Conservation (phyloP, 1,284 basidiomycete genomes). For the Trichosporon sp. region DNA sequence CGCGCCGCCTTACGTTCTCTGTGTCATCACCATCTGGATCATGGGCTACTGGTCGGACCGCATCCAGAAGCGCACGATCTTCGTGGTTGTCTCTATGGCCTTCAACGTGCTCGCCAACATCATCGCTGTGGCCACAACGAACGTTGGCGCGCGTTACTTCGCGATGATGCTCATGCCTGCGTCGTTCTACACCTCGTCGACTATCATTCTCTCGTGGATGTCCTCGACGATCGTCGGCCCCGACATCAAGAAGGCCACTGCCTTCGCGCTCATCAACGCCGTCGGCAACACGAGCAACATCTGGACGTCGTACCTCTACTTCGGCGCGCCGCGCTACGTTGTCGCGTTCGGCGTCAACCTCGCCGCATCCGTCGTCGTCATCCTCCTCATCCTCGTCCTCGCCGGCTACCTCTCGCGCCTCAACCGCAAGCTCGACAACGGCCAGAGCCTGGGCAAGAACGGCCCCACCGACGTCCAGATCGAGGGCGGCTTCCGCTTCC, state of each 20-base stretch:
- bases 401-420: constrained; percentile 38
- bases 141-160: constrained; percentile 41
- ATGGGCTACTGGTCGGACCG: constrained; percentile 21
- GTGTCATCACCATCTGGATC: constrained; percentile 21
- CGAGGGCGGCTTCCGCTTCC: constrained; percentile 44
- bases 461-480: constrained; percentile 41
- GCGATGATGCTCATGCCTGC: constrained; percentile 32
- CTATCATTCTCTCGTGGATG: constrained; percentile 32
- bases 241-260: constrained; percentile 31
- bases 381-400: constrained; percentile 27
- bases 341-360: constrained; percentile 44
- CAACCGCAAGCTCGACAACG: constrained; percentile 43
- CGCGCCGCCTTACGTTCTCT: constrained; percentile 42
- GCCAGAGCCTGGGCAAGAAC: constrained; percentile 32
- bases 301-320: constrained; percentile 31
- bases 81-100: constrained; percentile 10
- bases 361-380: constrained; percentile 40
- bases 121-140: constrained; percentile 57
- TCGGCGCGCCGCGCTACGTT: constrained; percentile 36
- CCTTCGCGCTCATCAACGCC: constrained; percentile 36
- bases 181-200: constrained; percentile 32
- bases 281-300: constrained; percentile 26
- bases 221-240: constrained; percentile 31
- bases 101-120: constrained; percentile 67
- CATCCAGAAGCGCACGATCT: constrained; percentile 9